Evolutionary conservation across 1,139 yeast species (phyloP).

Genomic region (Casaregolazyma lundiana): DNA sequence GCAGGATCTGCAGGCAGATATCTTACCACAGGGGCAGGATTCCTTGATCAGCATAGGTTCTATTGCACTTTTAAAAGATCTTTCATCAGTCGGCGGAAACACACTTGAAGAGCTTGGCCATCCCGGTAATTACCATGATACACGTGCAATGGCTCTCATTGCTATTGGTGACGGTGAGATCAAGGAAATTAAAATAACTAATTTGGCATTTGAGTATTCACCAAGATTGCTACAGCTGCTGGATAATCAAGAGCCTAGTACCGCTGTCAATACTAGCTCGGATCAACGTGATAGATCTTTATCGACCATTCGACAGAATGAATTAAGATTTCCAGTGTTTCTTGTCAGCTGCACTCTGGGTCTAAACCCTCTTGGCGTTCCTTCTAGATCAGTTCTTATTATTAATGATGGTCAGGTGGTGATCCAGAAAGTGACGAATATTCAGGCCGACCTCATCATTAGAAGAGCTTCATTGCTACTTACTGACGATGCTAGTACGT

Average conservation of each 20-base stretch:
- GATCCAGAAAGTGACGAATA: conserved; percentile 36
- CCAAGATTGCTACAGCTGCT: conserved; percentile 24
- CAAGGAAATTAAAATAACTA: conserved; percentile 20
- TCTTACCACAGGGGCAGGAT: conserved; percentile 11
- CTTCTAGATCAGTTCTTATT: conserved; percentile 48
- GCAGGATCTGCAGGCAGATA: conserved; percentile 25
- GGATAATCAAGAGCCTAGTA: conserved; percentile 14
- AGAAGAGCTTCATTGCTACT: conserved; percentile 28
- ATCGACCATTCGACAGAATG: conserved; percentile 15
- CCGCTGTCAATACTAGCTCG: conserved; percentile 7
- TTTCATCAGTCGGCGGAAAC: conserved; percentile 18
- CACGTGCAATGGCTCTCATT: conserved; percentile 22
- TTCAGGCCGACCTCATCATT: conserved; percentile 18
- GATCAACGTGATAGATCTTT: conserved; percentile 11
- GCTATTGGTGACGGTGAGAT: conserved; percentile 19
- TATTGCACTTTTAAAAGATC: conserved; percentile 22
- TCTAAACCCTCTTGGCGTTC: conserved; percentile 37
- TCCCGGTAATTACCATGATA: conserved; percentile 21
- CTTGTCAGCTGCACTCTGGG: conserved; percentile 28
- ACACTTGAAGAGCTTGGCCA: conserved; percentile 23
- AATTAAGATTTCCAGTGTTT: conserved; percentile 22
- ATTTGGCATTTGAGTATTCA: conserved; percentile 28
- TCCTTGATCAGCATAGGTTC: conserved; percentile 15
- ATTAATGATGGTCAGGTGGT: conserved; percentile 53
- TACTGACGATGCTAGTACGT: conserved; percentile 26